A percentile compares a stretch with the other conserved stretches of the same genome.
Evolutionary conservation across 106 monocot genomes (phyloP).

Genomic region (Xerophyta viscosa): DNA sequence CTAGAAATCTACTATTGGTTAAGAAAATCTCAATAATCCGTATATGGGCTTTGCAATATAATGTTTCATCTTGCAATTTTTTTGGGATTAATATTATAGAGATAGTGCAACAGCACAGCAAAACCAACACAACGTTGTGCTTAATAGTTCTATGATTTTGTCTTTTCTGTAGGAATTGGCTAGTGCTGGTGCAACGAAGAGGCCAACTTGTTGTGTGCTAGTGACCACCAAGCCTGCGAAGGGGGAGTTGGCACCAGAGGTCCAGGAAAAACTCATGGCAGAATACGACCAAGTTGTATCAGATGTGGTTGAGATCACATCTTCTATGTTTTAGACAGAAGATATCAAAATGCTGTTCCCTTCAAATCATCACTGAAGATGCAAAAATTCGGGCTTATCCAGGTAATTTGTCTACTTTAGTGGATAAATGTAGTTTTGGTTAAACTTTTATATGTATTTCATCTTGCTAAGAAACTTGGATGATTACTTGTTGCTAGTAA

Average conservation of each 20-base stretch:
- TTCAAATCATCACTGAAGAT: too few relatives aligned
- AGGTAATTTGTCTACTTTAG: too few relatives aligned
- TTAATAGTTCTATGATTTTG: not conserved
- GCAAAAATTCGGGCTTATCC: too few relatives aligned
- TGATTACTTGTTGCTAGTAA: too few relatives aligned
- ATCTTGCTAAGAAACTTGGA: too few relatives aligned
- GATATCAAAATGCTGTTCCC: too few relatives aligned
- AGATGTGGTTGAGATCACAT: conserved; percentile 36
- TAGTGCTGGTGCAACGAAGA: conserved; percentile 76
- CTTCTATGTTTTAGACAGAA: conserved; percentile 60
- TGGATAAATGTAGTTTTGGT: too few relatives aligned
- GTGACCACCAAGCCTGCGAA: conserved; percentile 64
- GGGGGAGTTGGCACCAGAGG: conserved; percentile 53
- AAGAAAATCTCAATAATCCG: too few relatives aligned
- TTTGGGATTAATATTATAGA: not conserved
- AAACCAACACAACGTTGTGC: not conserved
- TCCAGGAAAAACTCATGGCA: conserved; percentile 57
- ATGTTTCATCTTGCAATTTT: too few relatives aligned
- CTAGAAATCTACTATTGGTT: too few relatives aligned
- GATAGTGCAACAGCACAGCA: not conserved
- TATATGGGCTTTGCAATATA: too few relatives aligned
- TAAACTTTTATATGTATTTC: too few relatives aligned
- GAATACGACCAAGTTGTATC: conserved; percentile 58
- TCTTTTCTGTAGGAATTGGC: conserved; percentile 58
- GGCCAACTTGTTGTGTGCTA: conserved; percentile 86